Conservation (phyloP, 345 rosid genomes). For the Jatropha curcas region DNA sequence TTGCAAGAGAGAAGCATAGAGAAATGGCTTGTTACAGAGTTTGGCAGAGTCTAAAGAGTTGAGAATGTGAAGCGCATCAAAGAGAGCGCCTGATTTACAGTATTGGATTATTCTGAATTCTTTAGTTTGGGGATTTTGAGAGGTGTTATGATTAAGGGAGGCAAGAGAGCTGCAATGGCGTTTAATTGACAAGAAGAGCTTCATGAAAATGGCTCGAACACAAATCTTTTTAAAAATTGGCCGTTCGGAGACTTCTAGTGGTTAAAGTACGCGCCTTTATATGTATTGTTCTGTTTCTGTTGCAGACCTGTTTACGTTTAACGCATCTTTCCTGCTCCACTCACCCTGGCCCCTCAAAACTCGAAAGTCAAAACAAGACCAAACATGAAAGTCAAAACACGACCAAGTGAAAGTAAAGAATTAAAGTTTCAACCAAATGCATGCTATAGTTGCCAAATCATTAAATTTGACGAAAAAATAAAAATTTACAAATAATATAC, state of each 20-base stretch:
- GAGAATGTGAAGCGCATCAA: slow-evolving; percentile 54
- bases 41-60: slow-evolving; percentile 36
- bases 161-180: slow-evolving; percentile 47
- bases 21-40: slow-evolving; percentile 45
- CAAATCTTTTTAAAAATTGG: no score
- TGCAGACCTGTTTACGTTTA: no score
- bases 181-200: slow-evolving; percentile 24
- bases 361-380: no score
- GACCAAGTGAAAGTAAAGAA: no score
- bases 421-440: no score
- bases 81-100: slow-evolving; percentile 58
- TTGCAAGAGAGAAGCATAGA: slow-evolving; percentile 73
- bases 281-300: no score
- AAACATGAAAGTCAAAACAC: no score
- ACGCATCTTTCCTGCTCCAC: not conserved
- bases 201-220: slow-evolving; percentile 34
- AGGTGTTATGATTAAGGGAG: slow-evolving; percentile 19
- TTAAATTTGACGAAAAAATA: no score
- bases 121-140: slow-evolving; percentile 21
- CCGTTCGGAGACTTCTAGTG: no score
- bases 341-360: not conserved
- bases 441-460: no score
- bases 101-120: slow-evolving; percentile 43
- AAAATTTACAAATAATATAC: no score
- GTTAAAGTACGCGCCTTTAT: no score